Base-by-base conservation (phyloP, 73 alveolate genomes). In the Blepharisma japonicum region DNA sequence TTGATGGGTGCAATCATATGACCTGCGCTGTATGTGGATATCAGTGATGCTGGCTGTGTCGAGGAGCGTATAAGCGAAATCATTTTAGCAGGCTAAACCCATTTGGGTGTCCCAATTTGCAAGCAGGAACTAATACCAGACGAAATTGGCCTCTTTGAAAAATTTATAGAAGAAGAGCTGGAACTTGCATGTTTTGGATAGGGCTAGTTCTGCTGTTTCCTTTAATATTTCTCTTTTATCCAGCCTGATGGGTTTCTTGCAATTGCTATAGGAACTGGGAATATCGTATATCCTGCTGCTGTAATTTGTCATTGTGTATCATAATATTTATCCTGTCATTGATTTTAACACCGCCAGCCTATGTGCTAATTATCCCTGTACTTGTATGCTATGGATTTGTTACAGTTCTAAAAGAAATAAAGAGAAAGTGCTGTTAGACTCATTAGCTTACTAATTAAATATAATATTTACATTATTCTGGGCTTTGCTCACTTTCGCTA, bases 1-100 rank as follows among this genome's bases (percentile, higher is more conserved):
- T 46, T 51, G 96, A 91, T 56, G 99, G 99, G 0, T 95, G 99
- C 56, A 93, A 91, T 82, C 99, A 95, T 83, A 94, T 94, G 99
- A 92, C 95, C 4, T 94, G 99, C 71, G 39, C 86, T 1, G 71
- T 81, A 45, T 94, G 99, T 66, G 77, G 80, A 42, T 91, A 90
- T 84, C 89, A 92, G 71, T 94, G 92, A 81, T 94, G 99, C 50
- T 94, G 99, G 98, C 66, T 89, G 7, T 94, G 99, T 38, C 72
- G 89, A 49, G 79, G 89, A 4, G 32, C 56, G 27, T 89, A 82
- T 68, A 46, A 79, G 25, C 38, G 82, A 7, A 82, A 76, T 14
- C 96, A 89, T 86, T 89, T 61, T 77, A 27, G 74, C 46, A 53
- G 82, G 14, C 47, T 81, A 21, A 89, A 89, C 79, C 81, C 87